Evolutionary conservation across 139 green algal genomes (phyloP).

Genomic region (Dunaliella primolecta): DNA sequence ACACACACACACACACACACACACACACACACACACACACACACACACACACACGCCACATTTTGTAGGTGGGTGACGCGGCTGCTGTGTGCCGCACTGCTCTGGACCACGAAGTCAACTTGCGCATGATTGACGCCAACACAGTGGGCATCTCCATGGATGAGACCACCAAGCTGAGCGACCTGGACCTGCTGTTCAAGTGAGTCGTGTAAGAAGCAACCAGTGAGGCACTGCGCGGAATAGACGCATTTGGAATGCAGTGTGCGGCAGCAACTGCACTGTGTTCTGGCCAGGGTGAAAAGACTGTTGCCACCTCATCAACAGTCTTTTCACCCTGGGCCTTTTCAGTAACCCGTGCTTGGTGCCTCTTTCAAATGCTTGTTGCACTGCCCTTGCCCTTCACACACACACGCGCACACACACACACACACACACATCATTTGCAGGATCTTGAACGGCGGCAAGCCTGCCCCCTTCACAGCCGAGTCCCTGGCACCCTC

Average conservation of each 20-base stretch:
- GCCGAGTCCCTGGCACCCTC: slow-evolving; percentile 66
- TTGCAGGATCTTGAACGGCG: slow-evolving; percentile 59
- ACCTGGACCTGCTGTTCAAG: slow-evolving; percentile 87
- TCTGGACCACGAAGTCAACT: slow-evolving; percentile 67
- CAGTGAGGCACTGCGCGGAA: not conserved
- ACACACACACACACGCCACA: too few species aligned
- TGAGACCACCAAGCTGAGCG: slow-evolving; percentile 86
- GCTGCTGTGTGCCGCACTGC: slow-evolving; percentile 43
- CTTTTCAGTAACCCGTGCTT: too few species aligned
- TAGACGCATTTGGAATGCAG: not conserved
- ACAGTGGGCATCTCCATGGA: slow-evolving; percentile 83
- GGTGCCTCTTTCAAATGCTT: too few species aligned
- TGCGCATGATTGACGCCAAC: slow-evolving; percentile 73
- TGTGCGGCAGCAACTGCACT: too few species aligned
- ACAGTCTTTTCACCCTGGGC: too few species aligned
- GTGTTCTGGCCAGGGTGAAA: not conserved
- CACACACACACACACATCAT: too few species aligned
- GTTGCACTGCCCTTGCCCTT: too few species aligned
- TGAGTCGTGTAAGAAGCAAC: slow-evolving; percentile 10
- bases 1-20: too few species aligned
- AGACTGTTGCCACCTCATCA: too few species aligned
- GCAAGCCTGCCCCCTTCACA: slow-evolving; percentile 64
- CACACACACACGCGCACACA: too few species aligned
- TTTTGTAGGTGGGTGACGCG: slow-evolving; percentile 39
- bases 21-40: too few species aligned